Evolutionary conservation across 2,329 filamentous ascomycete genomes (phyloP), one percentile per base, ranked within the genome.

Genomic region (Phaeosphaeria sp.): DNA sequence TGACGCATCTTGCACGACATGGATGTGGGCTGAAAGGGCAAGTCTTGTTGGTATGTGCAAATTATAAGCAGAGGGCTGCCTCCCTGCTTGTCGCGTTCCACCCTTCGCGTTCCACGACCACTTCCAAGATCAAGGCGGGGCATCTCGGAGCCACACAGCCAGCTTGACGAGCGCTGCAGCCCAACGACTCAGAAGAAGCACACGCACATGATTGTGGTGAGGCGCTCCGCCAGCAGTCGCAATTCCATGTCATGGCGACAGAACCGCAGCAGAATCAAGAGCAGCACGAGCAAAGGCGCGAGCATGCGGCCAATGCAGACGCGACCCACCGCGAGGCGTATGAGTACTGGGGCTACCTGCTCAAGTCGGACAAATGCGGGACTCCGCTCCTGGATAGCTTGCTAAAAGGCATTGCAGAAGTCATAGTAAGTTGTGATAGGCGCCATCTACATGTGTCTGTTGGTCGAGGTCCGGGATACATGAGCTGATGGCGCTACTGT

Each of bases 311-410:
- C 18, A 61, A 67, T 47, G 60, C 55, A 43, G 69, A 76, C 48
- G 67, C 74, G n/a, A 65, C 71, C 27, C 65, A 72, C 20, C 66
- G 66, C 54, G 81, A 83, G 69, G 81, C 82, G 6, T 75, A 74
- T 51, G 74, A 83, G 59, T 83, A 82, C 62, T 83, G 81, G 81
- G 81, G 80, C 13, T 83, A 82, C 60, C 69, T 84, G 39, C 80
- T 84, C 71, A 79, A 81, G 66, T 67, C 74, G n/a, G 81, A 84
- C 74, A 83, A 83, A 67, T 82, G 80, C 53, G 81, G 81, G 30
- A 83, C 80, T 3, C 76, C 80, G 22, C 73, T 75, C 62, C 72
- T 83, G 43, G 79, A 83, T 66, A 71, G 76, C 25, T 64, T 84
- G 51, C 73, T 84, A 25, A 73, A 74, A 55, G 82, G 81, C 21